These are phyloP conservation scores for Ceratobasidium sp. DNA, from an alignment of 1,284 basidiomycete genomes.

Conservation along the genomic window DNA sequence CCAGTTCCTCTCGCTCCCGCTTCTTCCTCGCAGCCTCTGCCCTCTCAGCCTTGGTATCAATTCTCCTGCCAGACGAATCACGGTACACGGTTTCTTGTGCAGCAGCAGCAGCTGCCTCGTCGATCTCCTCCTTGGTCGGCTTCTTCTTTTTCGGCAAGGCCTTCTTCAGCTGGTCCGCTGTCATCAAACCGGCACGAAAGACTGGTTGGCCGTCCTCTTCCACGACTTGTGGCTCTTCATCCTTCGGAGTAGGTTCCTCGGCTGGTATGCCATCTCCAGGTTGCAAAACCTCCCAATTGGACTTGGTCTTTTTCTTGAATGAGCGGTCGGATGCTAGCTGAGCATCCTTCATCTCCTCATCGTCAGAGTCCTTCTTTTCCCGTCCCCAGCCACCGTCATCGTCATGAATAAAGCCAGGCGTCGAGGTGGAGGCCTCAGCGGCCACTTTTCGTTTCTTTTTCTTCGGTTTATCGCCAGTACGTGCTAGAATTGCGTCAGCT, in stretches of 20 bases:
- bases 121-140: slow-evolving; percentile 53
- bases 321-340: slow-evolving; percentile 69
- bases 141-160: slow-evolving; percentile 52
- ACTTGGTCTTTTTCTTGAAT: slow-evolving; percentile 70
- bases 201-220: slow-evolving; percentile 54
- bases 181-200: slow-evolving; percentile 77
- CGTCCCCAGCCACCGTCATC: slow-evolving; percentile 62
- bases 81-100: slow-evolving; percentile 93
- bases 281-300: slow-evolving; percentile 51
- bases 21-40: slow-evolving; percentile 81
- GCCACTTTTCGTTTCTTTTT: slow-evolving; percentile 69
- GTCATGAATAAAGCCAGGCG: slow-evolving; percentile 54
- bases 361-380: slow-evolving; percentile 55
- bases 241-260: slow-evolving; percentile 63
- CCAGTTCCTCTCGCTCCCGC: slow-evolving; percentile 78
- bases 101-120: slow-evolving; percentile 62
- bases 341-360: slow-evolving; percentile 52
- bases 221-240: slow-evolving; percentile 72
- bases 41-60: slow-evolving; percentile 82
- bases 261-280: slow-evolving; percentile 64
- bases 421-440: slow-evolving; percentile 49
- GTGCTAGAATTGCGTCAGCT: slow-evolving; percentile 90
- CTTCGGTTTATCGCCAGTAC: slow-evolving; percentile 64
- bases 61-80: slow-evolving; percentile 83
- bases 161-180: slow-evolving; percentile 64